Evolutionary conservation across 2,329 filamentous ascomycete species (phyloP).

Genomic region (Curvularia eragrostidis): DNA sequence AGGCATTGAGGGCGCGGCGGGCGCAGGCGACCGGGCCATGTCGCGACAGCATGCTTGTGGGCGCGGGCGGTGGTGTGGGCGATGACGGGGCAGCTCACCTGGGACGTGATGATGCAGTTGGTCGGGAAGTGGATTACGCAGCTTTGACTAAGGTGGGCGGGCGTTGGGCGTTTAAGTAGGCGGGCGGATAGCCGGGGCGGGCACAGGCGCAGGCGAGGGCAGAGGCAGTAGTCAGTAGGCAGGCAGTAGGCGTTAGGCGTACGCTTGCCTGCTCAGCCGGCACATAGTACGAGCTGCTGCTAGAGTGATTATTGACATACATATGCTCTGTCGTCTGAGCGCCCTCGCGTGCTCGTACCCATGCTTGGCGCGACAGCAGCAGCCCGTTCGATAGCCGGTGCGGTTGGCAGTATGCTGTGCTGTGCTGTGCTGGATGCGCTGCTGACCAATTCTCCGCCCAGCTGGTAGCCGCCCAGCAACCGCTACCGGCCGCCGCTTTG

Average conservation of each 20-base stretch:
- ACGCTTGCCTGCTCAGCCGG: too few relatives aligned
- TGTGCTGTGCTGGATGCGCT: slow-evolving; percentile 8
- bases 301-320: too few relatives aligned
- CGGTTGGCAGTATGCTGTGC: slow-evolving; percentile 14
- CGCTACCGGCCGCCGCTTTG: slow-evolving; percentile 5
- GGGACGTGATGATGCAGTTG: slow-evolving; percentile 28
- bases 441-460: slow-evolving; percentile 31
- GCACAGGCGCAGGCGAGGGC: slow-evolving; percentile 1
- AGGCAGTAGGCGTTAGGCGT: background rate
- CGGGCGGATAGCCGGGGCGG: slow-evolving; percentile 9
- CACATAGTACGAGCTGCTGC: too few relatives aligned
- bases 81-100: slow-evolving; percentile 27
- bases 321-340: too few relatives aligned
- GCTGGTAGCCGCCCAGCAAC: slow-evolving; percentile 20
- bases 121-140: slow-evolving; percentile 29
- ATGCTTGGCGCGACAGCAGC: background rate
- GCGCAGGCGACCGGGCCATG: slow-evolving; percentile 18
- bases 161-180: slow-evolving; percentile 19
- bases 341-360: too few relatives aligned
- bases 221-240: background rate
- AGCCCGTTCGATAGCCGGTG: background rate
- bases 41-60: slow-evolving; percentile 18
- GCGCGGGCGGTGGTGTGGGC: slow-evolving; percentile 11
- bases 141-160: slow-evolving; percentile 30
- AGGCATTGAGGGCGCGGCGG: slow-evolving; percentile 5